Conservation (phyloP, 345 rosid species). For the Brassica cretica region DNA sequence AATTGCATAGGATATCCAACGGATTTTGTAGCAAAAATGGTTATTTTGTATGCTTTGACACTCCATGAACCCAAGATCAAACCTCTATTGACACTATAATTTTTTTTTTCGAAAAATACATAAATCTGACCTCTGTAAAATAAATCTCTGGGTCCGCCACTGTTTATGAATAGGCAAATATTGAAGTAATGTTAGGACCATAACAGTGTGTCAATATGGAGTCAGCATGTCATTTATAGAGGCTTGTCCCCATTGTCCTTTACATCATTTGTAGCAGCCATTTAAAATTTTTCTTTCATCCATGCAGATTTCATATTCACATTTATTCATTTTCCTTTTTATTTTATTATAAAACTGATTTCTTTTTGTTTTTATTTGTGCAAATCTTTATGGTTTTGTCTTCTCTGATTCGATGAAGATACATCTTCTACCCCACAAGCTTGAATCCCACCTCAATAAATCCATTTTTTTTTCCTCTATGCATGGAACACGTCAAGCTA, state of each 20-base stretch:
- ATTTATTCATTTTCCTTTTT: constrained; percentile 21
- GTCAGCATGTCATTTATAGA: constrained; percentile 37
- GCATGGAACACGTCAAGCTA: constrained; percentile 23
- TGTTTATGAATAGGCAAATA: constrained; percentile 8
- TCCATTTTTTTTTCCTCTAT: constrained; percentile 24
- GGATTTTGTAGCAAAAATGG: no score
- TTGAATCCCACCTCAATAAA: constrained; percentile 33
- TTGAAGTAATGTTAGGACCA: constrained; percentile 44
- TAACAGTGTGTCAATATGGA: constrained; percentile 42
- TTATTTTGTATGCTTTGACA: no score
- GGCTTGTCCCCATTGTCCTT: constrained; percentile 44
- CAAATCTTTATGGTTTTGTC: constrained; percentile 31
- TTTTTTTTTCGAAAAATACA: no score
- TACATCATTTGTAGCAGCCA: constrained; percentile 39
- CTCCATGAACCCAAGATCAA: no score
- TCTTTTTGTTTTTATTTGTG: constrained; percentile 30
- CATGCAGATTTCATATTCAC: constrained; percentile 36
- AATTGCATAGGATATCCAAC: no score
- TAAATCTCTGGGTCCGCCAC: no score
- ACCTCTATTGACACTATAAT: no score
- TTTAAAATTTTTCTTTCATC: constrained; percentile 31
- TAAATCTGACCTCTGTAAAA: no score
- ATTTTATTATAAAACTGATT: not conserved
- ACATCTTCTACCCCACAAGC: constrained; percentile 11
- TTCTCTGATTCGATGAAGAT: not conserved